Conservation (phyloP, 768 basidiomycete species). For the Candolleomyces aberdarensis region DNA sequence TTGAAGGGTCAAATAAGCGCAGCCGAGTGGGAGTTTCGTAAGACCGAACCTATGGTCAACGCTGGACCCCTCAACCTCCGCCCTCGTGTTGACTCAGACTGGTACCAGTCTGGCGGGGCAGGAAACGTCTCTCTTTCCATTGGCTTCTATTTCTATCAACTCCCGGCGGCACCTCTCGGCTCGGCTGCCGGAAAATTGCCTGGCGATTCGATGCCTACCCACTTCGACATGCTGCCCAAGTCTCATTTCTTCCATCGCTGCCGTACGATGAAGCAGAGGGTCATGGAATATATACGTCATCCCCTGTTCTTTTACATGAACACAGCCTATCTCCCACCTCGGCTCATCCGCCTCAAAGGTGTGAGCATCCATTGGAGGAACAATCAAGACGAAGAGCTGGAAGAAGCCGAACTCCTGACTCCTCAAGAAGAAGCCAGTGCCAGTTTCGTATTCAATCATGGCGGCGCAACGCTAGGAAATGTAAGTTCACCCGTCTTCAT, state of each 20-base stretch:
- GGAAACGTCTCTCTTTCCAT: slow-evolving; percentile 42
- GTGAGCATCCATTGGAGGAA: slow-evolving; percentile 16
- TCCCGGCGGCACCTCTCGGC: slow-evolving; percentile 47
- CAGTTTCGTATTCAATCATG: slow-evolving; percentile 22
- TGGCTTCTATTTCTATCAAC: slow-evolving; percentile 37
- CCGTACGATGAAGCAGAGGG: slow-evolving; percentile 33
- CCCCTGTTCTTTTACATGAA: slow-evolving; percentile 47
- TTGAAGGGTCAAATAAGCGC: slow-evolving; percentile 44
- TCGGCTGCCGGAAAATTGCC: slow-evolving; percentile 22
- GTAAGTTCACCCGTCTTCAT: slow-evolving; percentile 20
- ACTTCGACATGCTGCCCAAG: slow-evolving; percentile 39
- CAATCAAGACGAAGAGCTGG: slow-evolving; percentile 3
- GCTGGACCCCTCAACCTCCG: slow-evolving; percentile 51
- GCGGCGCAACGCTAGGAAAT: slow-evolving; percentile 40
- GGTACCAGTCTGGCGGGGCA: slow-evolving; percentile 44
- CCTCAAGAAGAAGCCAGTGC: slow-evolving; percentile 24
- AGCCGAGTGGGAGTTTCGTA: slow-evolving; percentile 52
- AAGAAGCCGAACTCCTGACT: slow-evolving; percentile 15
- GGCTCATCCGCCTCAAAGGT: slow-evolving; percentile 20
- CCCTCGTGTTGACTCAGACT: slow-evolving; percentile 43
- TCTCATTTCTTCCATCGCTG: slow-evolving; percentile 46
- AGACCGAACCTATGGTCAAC: slow-evolving; percentile 44
- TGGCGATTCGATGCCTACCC: slow-evolving; percentile 37
- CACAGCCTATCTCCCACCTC: slow-evolving; percentile 19
- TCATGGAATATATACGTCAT: slow-evolving; percentile 30